Evolutionary conservation across 768 basidiomycete genomes (phyloP), one percentile per base, ranked within the genome.

Genomic region (Xerocomellus amylosporus): DNA sequence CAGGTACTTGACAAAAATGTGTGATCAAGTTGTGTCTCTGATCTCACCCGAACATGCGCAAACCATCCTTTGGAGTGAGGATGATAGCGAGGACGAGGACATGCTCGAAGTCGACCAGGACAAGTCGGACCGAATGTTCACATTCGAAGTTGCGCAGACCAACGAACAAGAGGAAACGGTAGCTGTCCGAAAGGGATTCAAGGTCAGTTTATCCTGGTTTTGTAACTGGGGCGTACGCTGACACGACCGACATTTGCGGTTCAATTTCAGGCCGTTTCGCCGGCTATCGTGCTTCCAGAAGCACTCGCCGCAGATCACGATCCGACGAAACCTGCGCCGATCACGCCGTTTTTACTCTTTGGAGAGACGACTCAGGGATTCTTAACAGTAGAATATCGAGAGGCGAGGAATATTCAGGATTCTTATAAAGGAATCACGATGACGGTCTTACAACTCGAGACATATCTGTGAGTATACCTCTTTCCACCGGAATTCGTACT

Each of bases 1-100:
- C 30, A 85, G 85, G 45, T 86, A 86, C 58, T 75, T 86, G 13
- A 82, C 75, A 2, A 83, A 83, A 66, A 73, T 85, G 37, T 70
- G 77, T 17, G 83, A 86, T 57, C 85, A 86, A 64, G 63, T 80
- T 2, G 61, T 78, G 1, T 78, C 77, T 26, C 62, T 85, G 33
- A 65, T 85, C 19, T 82, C 83, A 5, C 62, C 76, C 0, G 74
- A 77, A 14, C 78, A 85, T 41, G 71, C 78, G 0, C 57, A 67
- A 36, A 64, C 74, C 4, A 69, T 85, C 44, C 63, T 82, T 4
- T 84, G 77, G 77, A 68, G 60, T 13, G 71, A 77, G 1, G 71
- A 76, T 2, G 54, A 61, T 7, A 65, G 63, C 0, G 64, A 74
- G 5, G 69, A 74, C 0, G 49, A 64, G 15, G 64, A 69, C 13